Base-by-base conservation (phyloP, 164 flowering plant species). In the Berberis vulgaris region DNA sequence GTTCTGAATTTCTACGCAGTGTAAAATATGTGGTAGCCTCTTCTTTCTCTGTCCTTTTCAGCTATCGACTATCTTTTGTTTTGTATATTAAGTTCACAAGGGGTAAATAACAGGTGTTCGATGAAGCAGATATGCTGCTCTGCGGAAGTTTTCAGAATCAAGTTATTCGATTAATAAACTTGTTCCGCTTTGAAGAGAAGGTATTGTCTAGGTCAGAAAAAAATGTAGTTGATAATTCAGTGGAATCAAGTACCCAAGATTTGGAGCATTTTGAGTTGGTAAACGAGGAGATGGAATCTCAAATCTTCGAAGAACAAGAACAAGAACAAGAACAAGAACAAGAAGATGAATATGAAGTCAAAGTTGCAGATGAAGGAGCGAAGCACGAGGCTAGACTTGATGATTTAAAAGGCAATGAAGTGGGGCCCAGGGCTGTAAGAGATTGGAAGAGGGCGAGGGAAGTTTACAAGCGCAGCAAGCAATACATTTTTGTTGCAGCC, bases 111-210 rank as follows among this genome's bases (percentile, higher is more conserved):
- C 82, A 94, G 97, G 98, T 94, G 46, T 94, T 94, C 77, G 99
- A 94, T 82, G 99, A 94, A 80, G 97, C 97, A 60, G 99, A 89
- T 70, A 77, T 94, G 94, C 81, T 94, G 59, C 86, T 94, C 45
- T 87, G 90, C 74, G 97, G 99, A 43, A 80, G 99, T 66, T 94
- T 87, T 57, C 93, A 89, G 78, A 94, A 94, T 81, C 96, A 94
- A 72, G 86, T 94, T 54, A 81, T 89, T 61, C 94, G 90, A 65
- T 86, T 94, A 4, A 84, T 94, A 75, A 69, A 91, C 78, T 77
- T 91, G 94, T 76, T 94, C 45, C 93, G 97, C 4, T 91, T 83
- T 77, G 97, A 94, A 62, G 99, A 94, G 67, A 94, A 94, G 73
- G 74, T 67, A 65, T 67, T 88, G 63, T 91, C 97, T 60, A 81